Percentiles rank a stretch among this genome's conserved stretches.
These are phyloP conservation scores for Cokeromyces recurvatus DNA, from an alignment of 371 early-diverging fungal genomes.

Conservation along the genomic window DNA sequence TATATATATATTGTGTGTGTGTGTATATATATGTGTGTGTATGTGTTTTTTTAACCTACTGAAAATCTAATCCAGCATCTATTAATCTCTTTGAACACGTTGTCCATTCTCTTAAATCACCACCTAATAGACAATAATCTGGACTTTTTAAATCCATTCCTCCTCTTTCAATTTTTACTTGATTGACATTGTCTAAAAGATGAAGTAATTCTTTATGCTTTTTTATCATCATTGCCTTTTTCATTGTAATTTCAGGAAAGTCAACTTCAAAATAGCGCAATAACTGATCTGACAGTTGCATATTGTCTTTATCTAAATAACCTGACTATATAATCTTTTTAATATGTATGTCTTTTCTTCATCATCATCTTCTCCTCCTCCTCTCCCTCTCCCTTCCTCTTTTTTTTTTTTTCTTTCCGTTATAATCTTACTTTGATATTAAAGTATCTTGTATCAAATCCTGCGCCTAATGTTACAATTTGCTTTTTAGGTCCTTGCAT, in stretches of 20 bases:
- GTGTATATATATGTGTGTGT: neutral
- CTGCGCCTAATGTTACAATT: conserved; percentile 87
- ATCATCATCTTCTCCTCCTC: no score
- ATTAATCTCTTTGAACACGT: conserved; percentile 54
- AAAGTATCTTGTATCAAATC: conserved; percentile 92
- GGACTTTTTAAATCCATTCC: conserved; percentile 68
- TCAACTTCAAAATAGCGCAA: conserved; percentile 85
- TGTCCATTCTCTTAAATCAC: conserved; percentile 72
- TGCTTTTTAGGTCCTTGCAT: conserved; percentile 43
- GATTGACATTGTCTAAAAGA: conserved; percentile 41
- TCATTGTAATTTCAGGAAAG: conserved; percentile 78
- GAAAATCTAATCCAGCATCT: conserved; percentile 64
- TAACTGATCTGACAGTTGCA: neutral
- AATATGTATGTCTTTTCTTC: no score
- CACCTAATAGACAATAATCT: conserved; percentile 72
- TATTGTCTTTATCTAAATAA: conserved; percentile 2
- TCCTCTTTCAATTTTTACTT: conserved; percentile 51
- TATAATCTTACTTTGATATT: conserved; percentile 60
- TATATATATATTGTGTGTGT: no score
- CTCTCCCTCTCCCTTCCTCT: no score
- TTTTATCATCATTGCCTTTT: conserved; percentile 70
- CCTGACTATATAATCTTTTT: conserved; percentile 8
- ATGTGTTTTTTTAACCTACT: conserved; percentile 34
- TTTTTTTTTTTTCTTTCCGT: no score
- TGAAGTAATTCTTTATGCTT: conserved; percentile 47